Percentiles rank a stretch among this genome's conserved stretches.
Conservation (phyloP, 1,139 yeast genomes). For the Williopsis jadinii region DNA sequence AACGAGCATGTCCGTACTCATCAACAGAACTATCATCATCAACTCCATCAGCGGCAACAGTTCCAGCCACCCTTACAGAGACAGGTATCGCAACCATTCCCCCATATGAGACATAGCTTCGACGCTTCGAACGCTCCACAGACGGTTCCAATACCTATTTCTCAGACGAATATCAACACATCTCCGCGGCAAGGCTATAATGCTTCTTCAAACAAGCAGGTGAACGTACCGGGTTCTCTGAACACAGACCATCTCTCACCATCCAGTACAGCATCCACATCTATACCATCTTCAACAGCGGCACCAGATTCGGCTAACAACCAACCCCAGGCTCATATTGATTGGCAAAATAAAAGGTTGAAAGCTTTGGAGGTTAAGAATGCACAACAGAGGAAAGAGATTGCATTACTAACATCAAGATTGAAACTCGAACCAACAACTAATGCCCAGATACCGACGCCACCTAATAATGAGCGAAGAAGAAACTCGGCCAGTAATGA, state of each 20-base stretch:
- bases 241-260: too few species aligned
- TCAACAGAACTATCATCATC: neutral
- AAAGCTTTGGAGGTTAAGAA: constrained; percentile 15
- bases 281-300: neutral
- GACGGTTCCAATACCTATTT: too few species aligned
- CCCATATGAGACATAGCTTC: too few species aligned
- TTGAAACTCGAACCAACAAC: neutral
- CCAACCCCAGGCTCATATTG: constrained; percentile 3
- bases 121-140: too few species aligned
- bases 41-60: constrained; percentile 1
- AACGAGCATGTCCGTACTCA: neutral
- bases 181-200: too few species aligned
- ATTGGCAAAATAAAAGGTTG: constrained; percentile 10
- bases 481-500: neutral
- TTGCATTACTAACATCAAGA: neutral
- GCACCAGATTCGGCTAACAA: neutral
- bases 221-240: too few species aligned
- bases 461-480: neutral
- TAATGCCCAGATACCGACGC: neutral
- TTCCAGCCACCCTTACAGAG: constrained; percentile 3
- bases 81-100: constrained; percentile 1
- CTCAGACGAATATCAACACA: too few species aligned
- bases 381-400: constrained; percentile 5
- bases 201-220: too few species aligned
- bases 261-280: neutral